A percentile compares a stretch with the other conserved stretches of the same genome.
Conservation (phyloP, 1,139 yeast species). For the Blastobotrys apis region DNA sequence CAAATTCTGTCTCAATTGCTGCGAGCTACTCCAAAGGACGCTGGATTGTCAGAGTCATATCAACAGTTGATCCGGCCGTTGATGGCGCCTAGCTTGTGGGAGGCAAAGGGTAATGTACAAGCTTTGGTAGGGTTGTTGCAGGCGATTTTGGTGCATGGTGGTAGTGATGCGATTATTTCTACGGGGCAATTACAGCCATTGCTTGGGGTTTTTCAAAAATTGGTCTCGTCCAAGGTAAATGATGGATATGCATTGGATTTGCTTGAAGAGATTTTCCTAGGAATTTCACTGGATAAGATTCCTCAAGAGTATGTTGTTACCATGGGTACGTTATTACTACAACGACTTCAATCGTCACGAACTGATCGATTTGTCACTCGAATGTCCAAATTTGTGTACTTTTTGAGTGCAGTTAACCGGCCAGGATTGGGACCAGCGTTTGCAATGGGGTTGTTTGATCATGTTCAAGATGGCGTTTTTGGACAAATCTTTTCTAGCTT, state of each 20-base stretch:
- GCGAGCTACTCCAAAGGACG: conserved; percentile 52
- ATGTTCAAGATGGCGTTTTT: conserved; percentile 59
- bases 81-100: conserved; percentile 89
- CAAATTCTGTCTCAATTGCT: conserved; percentile 79
- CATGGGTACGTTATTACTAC: conserved; percentile 69
- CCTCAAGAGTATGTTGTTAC: conserved; percentile 56
- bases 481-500: conserved; percentile 60
- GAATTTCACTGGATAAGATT: conserved; percentile 50
- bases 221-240: conserved; percentile 77
- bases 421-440: conserved; percentile 46
- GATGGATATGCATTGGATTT: conserved; percentile 83
- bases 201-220: conserved; percentile 93
- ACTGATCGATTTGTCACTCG: conserved; percentile 75
- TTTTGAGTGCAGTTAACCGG: conserved; percentile 48
- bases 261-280: conserved; percentile 60
- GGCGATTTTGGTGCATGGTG: conserved; percentile 64
- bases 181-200: conserved; percentile 59
- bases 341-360: conserved; percentile 73
- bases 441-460: conserved; percentile 53
- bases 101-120: conserved; percentile 85
- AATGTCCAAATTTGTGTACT: conserved; percentile 56
- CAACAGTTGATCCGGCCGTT: conserved; percentile 71
- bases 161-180: conserved; percentile 38
- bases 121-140: conserved; percentile 79
- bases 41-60: conserved; percentile 57